phyloP scores from a whole-genome alignment of 1,284 basidiomycete species.

The Somion occarium region DNA sequence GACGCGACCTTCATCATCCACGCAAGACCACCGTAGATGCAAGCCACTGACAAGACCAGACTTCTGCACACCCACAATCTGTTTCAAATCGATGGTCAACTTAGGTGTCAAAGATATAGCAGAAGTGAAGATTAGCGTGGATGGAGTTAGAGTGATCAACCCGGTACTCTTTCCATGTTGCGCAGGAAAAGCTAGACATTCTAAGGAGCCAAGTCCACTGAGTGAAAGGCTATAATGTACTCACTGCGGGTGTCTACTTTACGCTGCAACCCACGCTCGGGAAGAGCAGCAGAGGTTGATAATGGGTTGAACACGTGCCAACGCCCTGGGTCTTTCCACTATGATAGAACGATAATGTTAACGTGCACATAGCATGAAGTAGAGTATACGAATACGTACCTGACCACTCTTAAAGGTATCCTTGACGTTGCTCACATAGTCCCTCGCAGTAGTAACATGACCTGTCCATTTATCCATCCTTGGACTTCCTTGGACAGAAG shows the following conservation, averaged over 20 bases:
- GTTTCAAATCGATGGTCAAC: conserved; percentile 39
- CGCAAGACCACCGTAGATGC: conserved; percentile 39
- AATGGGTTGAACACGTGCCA: conserved; percentile 22
- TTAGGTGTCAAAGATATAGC: conserved; percentile 42
- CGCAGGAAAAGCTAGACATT: conserved; percentile 52
- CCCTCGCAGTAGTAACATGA: conserved; percentile 41
- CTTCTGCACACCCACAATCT: conserved; percentile 56
- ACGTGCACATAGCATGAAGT: neutral
- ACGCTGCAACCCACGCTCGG: conserved; percentile 11
- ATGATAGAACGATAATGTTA: neutral
- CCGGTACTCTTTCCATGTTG: conserved; percentile 52
- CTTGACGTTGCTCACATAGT: conserved; percentile 37
- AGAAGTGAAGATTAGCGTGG: conserved; percentile 49
- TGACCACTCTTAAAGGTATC: conserved; percentile 32
- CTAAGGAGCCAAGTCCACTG: conserved; percentile 5
- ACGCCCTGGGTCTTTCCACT: conserved; percentile 24
- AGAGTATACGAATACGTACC: conserved; percentile 24
- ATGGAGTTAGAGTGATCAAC: conserved; percentile 49
- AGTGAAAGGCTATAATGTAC: conserved; percentile 15
- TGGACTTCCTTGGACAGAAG: conserved; percentile 15
- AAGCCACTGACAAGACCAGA: conserved; percentile 48
- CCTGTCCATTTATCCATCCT: conserved; percentile 55
- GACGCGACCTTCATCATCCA: conserved; percentile 19
- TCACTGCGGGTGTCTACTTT: conserved; percentile 37
- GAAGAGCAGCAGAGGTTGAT: conserved; percentile 14